phyloP scores from a whole-genome alignment of 495 filamentous ascomycete genomes.

The Aspergillus bridgeri region DNA sequence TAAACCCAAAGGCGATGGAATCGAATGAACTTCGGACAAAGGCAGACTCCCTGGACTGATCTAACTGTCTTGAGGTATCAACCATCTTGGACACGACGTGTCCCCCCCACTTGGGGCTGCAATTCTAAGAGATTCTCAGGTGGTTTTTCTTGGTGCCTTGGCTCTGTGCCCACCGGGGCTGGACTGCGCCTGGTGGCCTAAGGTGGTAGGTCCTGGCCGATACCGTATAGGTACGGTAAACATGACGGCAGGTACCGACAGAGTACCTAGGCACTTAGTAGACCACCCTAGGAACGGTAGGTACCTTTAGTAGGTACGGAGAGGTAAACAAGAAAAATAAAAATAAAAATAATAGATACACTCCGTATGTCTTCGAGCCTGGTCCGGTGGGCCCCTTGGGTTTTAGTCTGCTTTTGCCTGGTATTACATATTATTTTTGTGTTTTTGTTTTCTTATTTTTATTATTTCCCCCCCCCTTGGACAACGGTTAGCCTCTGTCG shows the following conservation, averaged over 20 bases:
- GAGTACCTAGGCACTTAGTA: no score
- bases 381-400: conserved; percentile 11
- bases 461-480: not conserved
- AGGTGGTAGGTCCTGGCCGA: not conserved
- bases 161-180: conserved; percentile 1
- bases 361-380: conserved; percentile 15
- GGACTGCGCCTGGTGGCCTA: not conserved
- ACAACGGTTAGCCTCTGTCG: conserved; percentile 3
- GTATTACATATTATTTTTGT: conserved; percentile 4
- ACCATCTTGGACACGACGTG: conserved; percentile 1
- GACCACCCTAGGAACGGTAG: no score
- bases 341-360: conserved; percentile 5
- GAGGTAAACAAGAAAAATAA: not conserved
- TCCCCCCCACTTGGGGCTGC: not conserved
- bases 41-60: not conserved
- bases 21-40: not conserved
- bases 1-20: no score
- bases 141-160: not conserved
- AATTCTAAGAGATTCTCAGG: not conserved
- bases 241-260: no score
- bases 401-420: not conserved
- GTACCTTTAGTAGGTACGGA: no score
- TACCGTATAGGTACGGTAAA: conserved; percentile 1
- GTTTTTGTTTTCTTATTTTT: conserved; percentile 8
- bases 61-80: not conserved